These are phyloP conservation scores for Wickerhamiella sorbophila DNA, from an alignment of 805 yeast genomes.

Conservation along the genomic window DNA sequence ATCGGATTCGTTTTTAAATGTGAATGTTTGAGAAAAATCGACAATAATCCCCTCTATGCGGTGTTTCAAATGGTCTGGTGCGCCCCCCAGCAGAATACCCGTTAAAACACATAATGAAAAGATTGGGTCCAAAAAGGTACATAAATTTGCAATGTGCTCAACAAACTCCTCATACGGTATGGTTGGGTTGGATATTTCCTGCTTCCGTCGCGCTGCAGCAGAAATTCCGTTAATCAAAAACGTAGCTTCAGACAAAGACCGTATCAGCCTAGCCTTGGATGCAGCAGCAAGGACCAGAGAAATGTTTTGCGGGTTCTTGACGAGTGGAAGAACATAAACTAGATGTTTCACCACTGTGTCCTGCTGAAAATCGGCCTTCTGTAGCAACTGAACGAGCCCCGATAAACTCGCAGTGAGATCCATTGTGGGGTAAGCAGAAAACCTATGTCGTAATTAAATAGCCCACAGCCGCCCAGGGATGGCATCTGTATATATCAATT, in stretches of 20 bases:
- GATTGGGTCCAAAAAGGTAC: constrained; percentile 8
- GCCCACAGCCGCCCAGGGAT: not conserved
- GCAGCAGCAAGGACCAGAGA: constrained; percentile 11
- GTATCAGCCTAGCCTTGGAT: constrained; percentile 6
- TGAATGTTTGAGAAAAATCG: constrained; percentile 5
- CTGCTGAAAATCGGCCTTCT: not conserved
- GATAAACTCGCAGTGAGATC: constrained; percentile 2
- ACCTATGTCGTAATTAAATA: not conserved
- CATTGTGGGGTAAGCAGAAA: not conserved
- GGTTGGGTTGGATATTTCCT: constrained; percentile 14
- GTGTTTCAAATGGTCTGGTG: not conserved
- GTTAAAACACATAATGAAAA: constrained; percentile 9
- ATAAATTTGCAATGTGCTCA: not conserved
- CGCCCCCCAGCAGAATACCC: constrained; percentile 4
- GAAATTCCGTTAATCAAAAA: constrained; percentile 11
- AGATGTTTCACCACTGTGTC: constrained; percentile 2
- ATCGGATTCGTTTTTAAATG: not conserved
- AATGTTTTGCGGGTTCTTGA: constrained; percentile 14
- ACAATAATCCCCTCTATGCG: constrained; percentile 2
- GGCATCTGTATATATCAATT: not conserved
- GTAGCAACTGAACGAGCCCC: constrained; percentile 7
- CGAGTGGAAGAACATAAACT: constrained; percentile 12
- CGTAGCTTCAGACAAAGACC: not conserved
- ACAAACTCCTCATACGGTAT: constrained; percentile 9
- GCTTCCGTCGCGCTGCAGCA: constrained; percentile 13